These are phyloP conservation scores for Aspergillus eucalypticola DNA, from an alignment of 2,329 filamentous ascomycete species.

Conservation along the genomic window DNA sequence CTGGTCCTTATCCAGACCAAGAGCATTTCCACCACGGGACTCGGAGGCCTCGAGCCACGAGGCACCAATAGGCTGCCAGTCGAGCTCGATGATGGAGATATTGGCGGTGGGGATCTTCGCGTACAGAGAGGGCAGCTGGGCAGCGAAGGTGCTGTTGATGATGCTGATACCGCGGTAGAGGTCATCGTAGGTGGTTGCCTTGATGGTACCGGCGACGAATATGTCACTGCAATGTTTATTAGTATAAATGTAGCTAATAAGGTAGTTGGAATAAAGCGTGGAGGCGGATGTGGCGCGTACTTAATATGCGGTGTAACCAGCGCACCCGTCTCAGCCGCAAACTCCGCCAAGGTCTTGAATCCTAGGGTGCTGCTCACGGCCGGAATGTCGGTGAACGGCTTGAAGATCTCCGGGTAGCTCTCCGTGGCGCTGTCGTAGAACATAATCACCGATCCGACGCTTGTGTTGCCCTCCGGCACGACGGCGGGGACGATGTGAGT, in stretches of 20 bases:
- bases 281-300: constrained; percentile 15
- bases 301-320: constrained; percentile 39
- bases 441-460: constrained; percentile 38
- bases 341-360: constrained; percentile 40
- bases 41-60: constrained; percentile 38
- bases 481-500: constrained; percentile 34
- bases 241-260: neutral
- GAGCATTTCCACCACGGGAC: constrained; percentile 27
- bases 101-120: constrained; percentile 34
- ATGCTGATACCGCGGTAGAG: constrained; percentile 40
- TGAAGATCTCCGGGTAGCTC: constrained; percentile 35
- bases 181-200: constrained; percentile 30
- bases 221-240: constrained; percentile 27
- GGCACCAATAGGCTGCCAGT: constrained; percentile 39
- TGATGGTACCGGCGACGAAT: constrained; percentile 39
- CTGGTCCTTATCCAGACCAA: constrained; percentile 31
- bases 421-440: constrained; percentile 40
- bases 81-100: constrained; percentile 46
- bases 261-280: neutral
- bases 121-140: constrained; percentile 42
- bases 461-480: constrained; percentile 24
- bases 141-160: constrained; percentile 44
- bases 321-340: constrained; percentile 34
- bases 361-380: constrained; percentile 34
- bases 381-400: constrained; percentile 40